Percentiles rank a stretch among this genome's conserved stretches.
These are phyloP conservation scores for Botryobasidium botryosum DNA, from an alignment of 768 basidiomycete species.

Conservation along the genomic window DNA sequence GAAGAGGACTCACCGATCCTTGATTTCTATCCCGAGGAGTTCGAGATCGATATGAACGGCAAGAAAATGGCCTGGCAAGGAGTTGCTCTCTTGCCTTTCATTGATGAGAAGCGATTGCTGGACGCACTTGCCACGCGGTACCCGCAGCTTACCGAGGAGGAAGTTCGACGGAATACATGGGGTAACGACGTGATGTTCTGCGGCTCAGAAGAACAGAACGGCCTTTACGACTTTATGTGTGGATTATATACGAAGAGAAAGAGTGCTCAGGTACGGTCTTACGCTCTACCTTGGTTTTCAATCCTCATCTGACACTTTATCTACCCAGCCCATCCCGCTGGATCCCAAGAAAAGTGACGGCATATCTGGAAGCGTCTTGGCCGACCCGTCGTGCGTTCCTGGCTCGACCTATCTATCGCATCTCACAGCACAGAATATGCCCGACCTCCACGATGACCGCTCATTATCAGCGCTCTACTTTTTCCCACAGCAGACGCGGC, in stretches of 20 bases:
- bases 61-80: slow-evolving; percentile 99
- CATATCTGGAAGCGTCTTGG: slow-evolving; percentile 60
- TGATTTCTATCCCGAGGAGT: slow-evolving; percentile 85
- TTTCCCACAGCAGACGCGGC: slow-evolving; percentile 73
- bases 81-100: slow-evolving; percentile 90
- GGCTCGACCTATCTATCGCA: slow-evolving; percentile 80
- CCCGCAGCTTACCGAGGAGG: slow-evolving; percentile 51
- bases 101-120: slow-evolving; percentile 68
- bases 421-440: slow-evolving; percentile 37
- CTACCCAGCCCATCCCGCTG: slow-evolving; percentile 49
- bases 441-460: slow-evolving; percentile 73
- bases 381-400: slow-evolving; percentile 79
- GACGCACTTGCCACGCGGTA: slow-evolving; percentile 57
- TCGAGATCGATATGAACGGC: slow-evolving; percentile 98
- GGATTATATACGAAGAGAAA: slow-evolving; percentile 82
- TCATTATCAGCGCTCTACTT: slow-evolving; percentile 76
- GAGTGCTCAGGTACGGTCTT: slow-evolving; percentile 39
- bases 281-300: background rate
- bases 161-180: slow-evolving; percentile 68
- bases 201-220: slow-evolving; percentile 71
- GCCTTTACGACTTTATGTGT: slow-evolving; percentile 75
- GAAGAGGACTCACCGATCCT: slow-evolving; percentile 79
- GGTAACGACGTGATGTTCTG: slow-evolving; percentile 71
- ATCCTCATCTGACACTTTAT: background rate
- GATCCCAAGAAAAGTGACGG: slow-evolving; percentile 56